phyloP scores from a whole-genome alignment of 2,329 filamentous ascomycete genomes.

The Exophiala calicioides region DNA sequence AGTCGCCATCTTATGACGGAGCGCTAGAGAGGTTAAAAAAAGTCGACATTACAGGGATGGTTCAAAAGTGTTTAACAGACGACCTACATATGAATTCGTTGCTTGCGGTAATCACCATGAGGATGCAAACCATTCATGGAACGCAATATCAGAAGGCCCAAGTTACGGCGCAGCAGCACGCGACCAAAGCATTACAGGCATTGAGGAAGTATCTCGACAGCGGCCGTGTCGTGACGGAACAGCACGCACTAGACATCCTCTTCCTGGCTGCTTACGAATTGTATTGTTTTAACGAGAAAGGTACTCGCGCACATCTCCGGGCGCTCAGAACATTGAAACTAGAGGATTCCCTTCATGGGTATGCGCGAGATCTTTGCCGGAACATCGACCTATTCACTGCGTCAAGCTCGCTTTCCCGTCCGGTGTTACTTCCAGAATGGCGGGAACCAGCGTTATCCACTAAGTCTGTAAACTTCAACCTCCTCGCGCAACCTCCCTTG shows the following conservation, averaged over 20 bases:
- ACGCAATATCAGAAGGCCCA: not conserved
- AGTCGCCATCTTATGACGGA: not conserved
- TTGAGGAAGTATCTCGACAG: not conserved
- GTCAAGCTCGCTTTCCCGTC: not conserved
- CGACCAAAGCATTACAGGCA: not conserved
- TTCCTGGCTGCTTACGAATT: constrained; percentile 3
- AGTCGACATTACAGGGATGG: not conserved
- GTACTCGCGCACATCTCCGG: not conserved
- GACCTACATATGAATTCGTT: not conserved
- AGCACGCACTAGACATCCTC: not conserved
- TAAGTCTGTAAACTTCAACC: not conserved
- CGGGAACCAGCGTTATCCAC: not conserved
- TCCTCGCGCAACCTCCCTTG: not conserved
- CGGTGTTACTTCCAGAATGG: not conserved
- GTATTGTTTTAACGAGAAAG: constrained; percentile 1
- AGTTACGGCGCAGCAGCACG: not conserved
- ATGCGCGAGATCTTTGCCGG: not conserved
- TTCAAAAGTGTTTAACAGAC: not conserved
- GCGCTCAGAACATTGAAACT: not conserved
- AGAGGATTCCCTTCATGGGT: not conserved
- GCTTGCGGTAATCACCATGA: not conserved
- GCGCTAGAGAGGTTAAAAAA: not conserved
- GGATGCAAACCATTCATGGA: not conserved
- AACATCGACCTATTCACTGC: not conserved
- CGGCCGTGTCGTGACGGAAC: not conserved